phyloP scores from a whole-genome alignment of 331 rosid species.

The Saraca asoca region DNA sequence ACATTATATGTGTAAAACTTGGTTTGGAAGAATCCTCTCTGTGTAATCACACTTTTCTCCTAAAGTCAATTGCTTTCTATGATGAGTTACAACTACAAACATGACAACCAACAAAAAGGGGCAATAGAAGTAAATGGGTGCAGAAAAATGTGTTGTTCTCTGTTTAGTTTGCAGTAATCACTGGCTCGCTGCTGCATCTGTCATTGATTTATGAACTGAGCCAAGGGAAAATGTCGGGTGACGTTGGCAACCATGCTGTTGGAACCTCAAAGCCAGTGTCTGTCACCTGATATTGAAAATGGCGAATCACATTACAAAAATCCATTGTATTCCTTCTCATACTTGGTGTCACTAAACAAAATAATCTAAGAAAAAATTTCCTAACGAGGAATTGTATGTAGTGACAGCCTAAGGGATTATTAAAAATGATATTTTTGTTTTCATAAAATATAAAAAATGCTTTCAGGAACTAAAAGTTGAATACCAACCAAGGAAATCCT shows the following conservation, averaged over 20 bases:
- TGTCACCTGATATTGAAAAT: conserved; percentile 58
- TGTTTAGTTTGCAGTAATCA: conserved; percentile 21
- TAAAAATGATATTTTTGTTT: too few relatives aligned
- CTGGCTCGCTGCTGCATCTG: background rate
- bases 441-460: too few relatives aligned
- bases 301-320: background rate
- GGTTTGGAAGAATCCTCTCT: background rate
- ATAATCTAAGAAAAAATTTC: too few relatives aligned
- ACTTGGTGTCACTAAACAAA: background rate
- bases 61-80: conserved; percentile 4
- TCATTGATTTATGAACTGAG: conserved; percentile 42
- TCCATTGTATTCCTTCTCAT: background rate
- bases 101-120: conserved; percentile 23
- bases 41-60: conserved; percentile 1
- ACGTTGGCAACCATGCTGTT: conserved; percentile 74
- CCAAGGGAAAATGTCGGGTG: conserved; percentile 86
- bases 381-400: too few relatives aligned
- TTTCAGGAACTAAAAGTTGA: too few relatives aligned
- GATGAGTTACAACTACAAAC: conserved; percentile 15
- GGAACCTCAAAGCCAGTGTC: conserved; percentile 92
- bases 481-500: too few relatives aligned
- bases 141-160: conserved; percentile 18
- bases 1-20: background rate
- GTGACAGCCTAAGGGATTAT: too few relatives aligned
- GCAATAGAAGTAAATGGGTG: background rate